A percentile compares a stretch with the other conserved stretches of the same genome.
These are phyloP conservation scores for Straminergon stramineum DNA, from an alignment of 225 moss, liverwort and hornwort species.

Conservation along the genomic window DNA sequence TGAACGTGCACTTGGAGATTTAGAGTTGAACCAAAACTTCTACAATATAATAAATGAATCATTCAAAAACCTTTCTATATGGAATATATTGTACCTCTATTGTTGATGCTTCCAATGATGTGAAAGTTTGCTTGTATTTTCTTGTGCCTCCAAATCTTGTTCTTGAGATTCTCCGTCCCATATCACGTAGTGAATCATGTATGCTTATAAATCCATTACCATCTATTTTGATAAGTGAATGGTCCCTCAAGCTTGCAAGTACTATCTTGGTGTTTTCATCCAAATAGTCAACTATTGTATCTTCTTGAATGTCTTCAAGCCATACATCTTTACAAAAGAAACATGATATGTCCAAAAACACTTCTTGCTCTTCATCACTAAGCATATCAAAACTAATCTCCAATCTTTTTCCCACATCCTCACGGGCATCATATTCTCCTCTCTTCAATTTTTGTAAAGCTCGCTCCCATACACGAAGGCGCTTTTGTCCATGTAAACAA, in stretches of 20 bases:
- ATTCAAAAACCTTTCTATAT: not conserved
- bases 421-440: not conserved
- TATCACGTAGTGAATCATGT: not conserved
- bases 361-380: not conserved
- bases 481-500: not conserved
- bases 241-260: not conserved
- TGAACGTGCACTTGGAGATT: too few relatives aligned
- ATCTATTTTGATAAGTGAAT: not conserved
- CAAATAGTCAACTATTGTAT: not conserved
- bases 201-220: not conserved
- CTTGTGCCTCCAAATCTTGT: not conserved
- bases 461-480: not conserved
- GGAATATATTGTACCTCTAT: not conserved
- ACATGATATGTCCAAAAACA: not conserved
- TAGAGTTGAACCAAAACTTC: not conserved
- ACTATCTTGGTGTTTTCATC: not conserved
- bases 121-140: not conserved
- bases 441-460: not conserved
- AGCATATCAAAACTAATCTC: not conserved
- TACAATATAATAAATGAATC: not conserved
- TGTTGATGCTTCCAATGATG: not conserved
- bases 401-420: not conserved
- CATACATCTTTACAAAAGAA: not conserved
- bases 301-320: not conserved
- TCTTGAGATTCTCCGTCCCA: not conserved